phyloP scores from a whole-genome alignment of 345 rosid species.

The Corchorus capsularis region DNA sequence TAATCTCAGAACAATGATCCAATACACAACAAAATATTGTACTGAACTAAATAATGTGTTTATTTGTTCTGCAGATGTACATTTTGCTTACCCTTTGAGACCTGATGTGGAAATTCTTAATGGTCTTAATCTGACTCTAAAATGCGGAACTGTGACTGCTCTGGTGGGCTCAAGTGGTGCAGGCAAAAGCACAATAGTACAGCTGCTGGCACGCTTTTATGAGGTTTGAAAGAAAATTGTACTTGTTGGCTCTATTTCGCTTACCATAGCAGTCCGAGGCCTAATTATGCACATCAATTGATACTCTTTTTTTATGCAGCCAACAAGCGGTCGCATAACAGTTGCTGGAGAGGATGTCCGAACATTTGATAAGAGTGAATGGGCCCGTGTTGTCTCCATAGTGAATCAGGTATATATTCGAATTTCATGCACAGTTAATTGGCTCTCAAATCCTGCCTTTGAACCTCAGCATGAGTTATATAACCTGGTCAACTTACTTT shows the following conservation, averaged over 20 bases:
- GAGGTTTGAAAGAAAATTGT: constrained; percentile 52
- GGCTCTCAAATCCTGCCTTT: background rate
- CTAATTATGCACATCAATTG: constrained; percentile 22
- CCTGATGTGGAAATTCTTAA: constrained; percentile 76
- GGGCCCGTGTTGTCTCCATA: constrained; percentile 87
- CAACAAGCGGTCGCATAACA: constrained; percentile 81
- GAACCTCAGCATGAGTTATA: background rate
- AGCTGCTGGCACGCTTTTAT: constrained; percentile 89
- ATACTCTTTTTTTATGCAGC: constrained; percentile 50
- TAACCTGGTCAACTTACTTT: constrained; percentile 1
- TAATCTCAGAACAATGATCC: background rate
- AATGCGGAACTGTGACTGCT: constrained; percentile 86
- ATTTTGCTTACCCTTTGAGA: constrained; percentile 86
- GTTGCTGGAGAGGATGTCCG: constrained; percentile 92
- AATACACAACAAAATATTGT: background rate
- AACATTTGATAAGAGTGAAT: constrained; percentile 86
- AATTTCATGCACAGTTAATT: background rate
- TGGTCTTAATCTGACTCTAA: constrained; percentile 69
- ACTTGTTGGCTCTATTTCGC: constrained; percentile 9
- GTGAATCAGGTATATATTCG: constrained; percentile 75
- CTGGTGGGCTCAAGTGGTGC: constrained; percentile 97
- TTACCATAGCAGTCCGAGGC: constrained; percentile 11
- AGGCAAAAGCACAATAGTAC: constrained; percentile 95
- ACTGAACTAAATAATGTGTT: constrained; percentile 2
- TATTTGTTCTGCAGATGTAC: constrained; percentile 62